Evolutionary conservation across 441 rosid species (phyloP).

Genomic region (Erodium trifolium): DNA sequence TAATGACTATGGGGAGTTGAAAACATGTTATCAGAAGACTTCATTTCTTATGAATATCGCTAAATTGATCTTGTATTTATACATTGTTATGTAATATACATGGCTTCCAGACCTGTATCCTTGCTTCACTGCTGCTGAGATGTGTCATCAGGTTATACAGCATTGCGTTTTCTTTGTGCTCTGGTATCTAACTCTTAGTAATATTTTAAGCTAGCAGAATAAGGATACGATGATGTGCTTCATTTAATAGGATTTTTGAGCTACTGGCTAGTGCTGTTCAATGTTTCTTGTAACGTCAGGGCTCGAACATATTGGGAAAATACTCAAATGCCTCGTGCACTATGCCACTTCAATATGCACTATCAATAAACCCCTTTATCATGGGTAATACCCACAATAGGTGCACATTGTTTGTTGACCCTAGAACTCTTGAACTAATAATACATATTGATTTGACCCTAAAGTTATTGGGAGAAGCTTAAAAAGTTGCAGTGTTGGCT

Average conservation of each 20-base stretch:
- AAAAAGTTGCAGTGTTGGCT: background rate
- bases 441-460: background rate
- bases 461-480: background rate
- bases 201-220: background rate
- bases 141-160: background rate
- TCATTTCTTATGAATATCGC: background rate
- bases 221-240: background rate
- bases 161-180: background rate
- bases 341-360: background rate
- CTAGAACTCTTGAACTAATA: background rate
- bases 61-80: too few species aligned
- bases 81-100: too few species aligned
- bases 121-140: conserved; percentile 2
- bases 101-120: background rate
- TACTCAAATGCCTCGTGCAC: too few species aligned
- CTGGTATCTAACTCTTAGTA: background rate
- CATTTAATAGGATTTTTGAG: background rate
- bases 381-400: background rate
- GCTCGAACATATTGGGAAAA: too few species aligned
- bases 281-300: background rate
- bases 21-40: background rate
- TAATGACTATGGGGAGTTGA: background rate
- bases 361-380: background rate
- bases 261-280: background rate
- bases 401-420: background rate